These are phyloP conservation scores for Bruguiera parviflora DNA, from an alignment of 345 rosid species.

Conservation along the genomic window DNA sequence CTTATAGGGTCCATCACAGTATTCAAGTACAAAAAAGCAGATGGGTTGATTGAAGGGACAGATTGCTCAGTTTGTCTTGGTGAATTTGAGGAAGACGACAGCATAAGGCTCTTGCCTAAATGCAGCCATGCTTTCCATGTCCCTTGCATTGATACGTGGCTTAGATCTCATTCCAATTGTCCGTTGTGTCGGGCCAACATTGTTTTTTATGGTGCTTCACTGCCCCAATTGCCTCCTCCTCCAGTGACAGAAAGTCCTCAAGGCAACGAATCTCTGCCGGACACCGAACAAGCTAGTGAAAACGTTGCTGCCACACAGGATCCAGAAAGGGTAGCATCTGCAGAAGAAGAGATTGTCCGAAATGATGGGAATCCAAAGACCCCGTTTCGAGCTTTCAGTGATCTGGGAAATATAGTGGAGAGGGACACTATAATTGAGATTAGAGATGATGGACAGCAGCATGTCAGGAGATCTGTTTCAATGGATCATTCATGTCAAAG, in stretches of 20 bases:
- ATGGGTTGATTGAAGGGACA: conserved; percentile 50
- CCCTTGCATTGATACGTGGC: conserved; percentile 88
- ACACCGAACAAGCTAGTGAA: conserved; percentile 13
- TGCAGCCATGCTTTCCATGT: conserved; percentile 85
- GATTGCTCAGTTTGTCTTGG: conserved; percentile 91
- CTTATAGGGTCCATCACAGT: conserved; percentile 62
- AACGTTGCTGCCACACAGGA: background rate
- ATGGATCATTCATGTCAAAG: conserved; percentile 55
- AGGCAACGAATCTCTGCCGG: conserved; percentile 17
- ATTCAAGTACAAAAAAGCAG: conserved; percentile 55
- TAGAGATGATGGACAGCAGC: conserved; percentile 25
- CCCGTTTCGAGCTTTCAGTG: conserved; percentile 34
- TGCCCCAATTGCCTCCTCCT: conserved; percentile 29
- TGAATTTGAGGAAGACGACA: conserved; percentile 73
- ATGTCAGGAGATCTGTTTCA: conserved; percentile 43
- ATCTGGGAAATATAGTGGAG: conserved; percentile 30
- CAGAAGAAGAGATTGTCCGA: conserved; percentile 19
- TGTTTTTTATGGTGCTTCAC: conserved; percentile 30
- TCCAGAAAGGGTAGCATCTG: conserved; percentile 6
- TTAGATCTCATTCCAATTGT: conserved; percentile 76
- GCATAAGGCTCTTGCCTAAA: conserved; percentile 75
- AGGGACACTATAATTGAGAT: conserved; percentile 40
- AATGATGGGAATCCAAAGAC: conserved; percentile 23
- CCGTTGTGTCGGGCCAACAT: conserved; percentile 82
- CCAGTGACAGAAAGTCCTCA: conserved; percentile 29